Evolutionary conservation across 352 stramenopile species (phyloP).

Genomic region (Phytophthora capsici): DNA sequence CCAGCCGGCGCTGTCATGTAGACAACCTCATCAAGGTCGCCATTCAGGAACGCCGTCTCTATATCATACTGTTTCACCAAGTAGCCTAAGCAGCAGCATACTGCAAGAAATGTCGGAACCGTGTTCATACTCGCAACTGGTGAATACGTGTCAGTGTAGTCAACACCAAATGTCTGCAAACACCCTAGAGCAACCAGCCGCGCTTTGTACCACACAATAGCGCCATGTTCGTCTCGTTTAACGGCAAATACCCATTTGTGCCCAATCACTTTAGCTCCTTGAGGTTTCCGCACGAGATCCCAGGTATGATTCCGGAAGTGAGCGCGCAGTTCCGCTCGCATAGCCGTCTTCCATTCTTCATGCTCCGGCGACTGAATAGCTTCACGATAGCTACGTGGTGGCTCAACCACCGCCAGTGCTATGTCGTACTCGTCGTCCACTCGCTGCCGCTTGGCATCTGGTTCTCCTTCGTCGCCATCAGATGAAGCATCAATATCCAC

Average conservation of each 20-base stretch:
- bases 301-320: conserved; percentile 26
- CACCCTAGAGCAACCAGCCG: conserved; percentile 19
- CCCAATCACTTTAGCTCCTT: conserved; percentile 4
- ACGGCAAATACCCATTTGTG: conserved; percentile 23
- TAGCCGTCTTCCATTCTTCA: conserved; percentile 16
- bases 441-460: conserved; percentile 4
- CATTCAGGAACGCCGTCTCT: conserved; percentile 31
- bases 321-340: not conserved
- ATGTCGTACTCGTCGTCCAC: conserved; percentile 6
- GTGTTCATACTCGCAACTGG: conserved; percentile 33
- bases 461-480: not conserved
- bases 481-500: not conserved
- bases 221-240: conserved; percentile 25
- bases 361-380: conserved; percentile 12
- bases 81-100: not conserved
- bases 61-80: conserved; percentile 1
- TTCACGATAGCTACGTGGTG: conserved; percentile 16
- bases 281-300: conserved; percentile 2
- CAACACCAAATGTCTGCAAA: conserved; percentile 24
- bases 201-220: conserved; percentile 33
- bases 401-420: conserved; percentile 3
- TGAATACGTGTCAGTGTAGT: conserved; percentile 37
- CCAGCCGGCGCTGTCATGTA: conserved; percentile 29
- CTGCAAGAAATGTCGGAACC: conserved; percentile 28
- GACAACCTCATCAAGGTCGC: conserved; percentile 30